Evolutionary conservation across 495 filamentous ascomycete genomes (phyloP).

Genomic region (Penicillium nucicola): DNA sequence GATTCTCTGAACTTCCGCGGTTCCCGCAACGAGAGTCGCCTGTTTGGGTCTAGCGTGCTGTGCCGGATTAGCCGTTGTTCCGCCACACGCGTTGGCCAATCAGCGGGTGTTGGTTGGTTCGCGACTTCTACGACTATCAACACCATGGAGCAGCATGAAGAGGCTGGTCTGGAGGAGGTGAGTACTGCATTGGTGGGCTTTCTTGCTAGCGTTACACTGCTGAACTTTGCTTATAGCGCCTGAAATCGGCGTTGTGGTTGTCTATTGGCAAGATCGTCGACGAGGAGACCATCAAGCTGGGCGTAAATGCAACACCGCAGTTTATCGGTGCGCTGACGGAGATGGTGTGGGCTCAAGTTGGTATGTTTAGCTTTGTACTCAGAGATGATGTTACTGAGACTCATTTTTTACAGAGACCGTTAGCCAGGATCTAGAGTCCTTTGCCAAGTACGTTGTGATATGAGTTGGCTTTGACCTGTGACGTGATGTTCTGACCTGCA

Average conservation of each 20-base stretch:
- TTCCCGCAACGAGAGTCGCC: neutral
- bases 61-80: constrained; percentile 15
- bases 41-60: neutral
- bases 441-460: constrained; percentile 55
- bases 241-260: constrained; percentile 95
- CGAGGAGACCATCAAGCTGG: constrained; percentile 70
- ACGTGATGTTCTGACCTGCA: too few relatives aligned
- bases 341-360: constrained; percentile 87
- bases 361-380: constrained; percentile 41
- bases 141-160: constrained; percentile 36
- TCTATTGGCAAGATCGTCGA: constrained; percentile 86
- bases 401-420: constrained; percentile 57
- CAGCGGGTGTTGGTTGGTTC: constrained; percentile 13
- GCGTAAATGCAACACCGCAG: constrained; percentile 87
- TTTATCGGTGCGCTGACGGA: constrained; percentile 93
- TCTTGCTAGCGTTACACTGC: too few relatives aligned
- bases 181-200: neutral
- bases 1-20: constrained; percentile 10
- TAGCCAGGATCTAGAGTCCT: constrained; percentile 73
- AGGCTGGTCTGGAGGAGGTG: constrained; percentile 42
- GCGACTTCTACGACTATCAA: constrained; percentile 12
- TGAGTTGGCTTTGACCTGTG: too few relatives aligned
- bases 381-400: neutral
- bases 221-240: constrained; percentile 49
- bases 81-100: constrained; percentile 23